Evolutionary conservation across 2,329 filamentous ascomycete genomes (phyloP), one percentile per base, ranked within the genome.

Genomic region (Stemphylium vesicarium): DNA sequence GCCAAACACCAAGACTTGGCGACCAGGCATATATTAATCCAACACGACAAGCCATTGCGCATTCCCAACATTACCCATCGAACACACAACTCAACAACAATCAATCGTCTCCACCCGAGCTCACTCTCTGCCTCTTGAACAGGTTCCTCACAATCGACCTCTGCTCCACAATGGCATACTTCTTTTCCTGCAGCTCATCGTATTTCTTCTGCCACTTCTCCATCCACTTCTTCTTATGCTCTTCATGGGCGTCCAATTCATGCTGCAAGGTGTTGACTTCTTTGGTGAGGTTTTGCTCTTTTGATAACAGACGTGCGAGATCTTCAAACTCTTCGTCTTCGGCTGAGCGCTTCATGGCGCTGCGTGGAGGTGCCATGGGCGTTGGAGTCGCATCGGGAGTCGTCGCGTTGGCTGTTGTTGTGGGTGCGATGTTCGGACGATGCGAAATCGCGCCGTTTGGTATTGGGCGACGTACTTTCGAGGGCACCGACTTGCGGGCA

Each of bases 281-380:
- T 8, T 47, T 50, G 9, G 59, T 62, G 3, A 62, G 44, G 0
- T 38, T 33, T n/a, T 48, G 35, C 16, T 62, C 50, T 26, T 57
- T 26, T 20, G 31, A 20, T 12, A 57, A n/a, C 6, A 50, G 24
- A 18, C 48, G 36, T 10, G 46, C 38, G 22, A 60, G 49, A 8
- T 37, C 44, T 8, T 54, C 53, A 18, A 60, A 55, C 11, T 55
- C 26, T 10, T 39, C 53, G 24, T 62, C 56, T 50, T 62, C 59
- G 31, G 50, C 53, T 13, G 56, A 50, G 20, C 56, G 56, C 26
- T 59, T 60, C 3, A 20, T 43, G 16, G 37, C 37, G 33, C 42
- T 22, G 49, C 6, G 42, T 18, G 9, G 29, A 13, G 22, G 16
- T 9, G 8, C 29, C 26, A 29, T 35, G 12, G 22, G n/a, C 22